phyloP scores from a whole-genome alignment of 495 filamentous ascomycete species.

The Penicillium malachiteum region DNA sequence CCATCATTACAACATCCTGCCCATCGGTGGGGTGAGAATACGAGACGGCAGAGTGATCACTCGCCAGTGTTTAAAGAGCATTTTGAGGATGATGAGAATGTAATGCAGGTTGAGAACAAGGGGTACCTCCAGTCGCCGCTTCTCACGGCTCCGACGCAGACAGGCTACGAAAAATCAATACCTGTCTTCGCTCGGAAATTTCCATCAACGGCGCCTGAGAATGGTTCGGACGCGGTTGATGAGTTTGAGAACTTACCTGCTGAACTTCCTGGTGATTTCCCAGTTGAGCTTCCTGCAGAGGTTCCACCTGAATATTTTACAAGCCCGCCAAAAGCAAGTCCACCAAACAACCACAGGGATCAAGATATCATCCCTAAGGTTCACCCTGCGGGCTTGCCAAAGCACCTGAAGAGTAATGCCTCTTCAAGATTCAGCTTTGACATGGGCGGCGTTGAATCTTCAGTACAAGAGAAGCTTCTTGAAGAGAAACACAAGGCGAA shows the following conservation, averaged over 20 bases:
- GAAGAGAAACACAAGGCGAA: constrained; percentile 83
- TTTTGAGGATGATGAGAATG: constrained; percentile 60
- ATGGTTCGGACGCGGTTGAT: constrained; percentile 15
- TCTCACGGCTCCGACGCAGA: constrained; percentile 36
- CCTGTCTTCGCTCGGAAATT: constrained; percentile 53
- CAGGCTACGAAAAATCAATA: constrained; percentile 37
- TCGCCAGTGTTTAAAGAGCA: constrained; percentile 67
- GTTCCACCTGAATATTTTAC: neutral
- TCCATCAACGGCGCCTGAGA: constrained; percentile 40
- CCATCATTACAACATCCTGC: constrained; percentile 9
- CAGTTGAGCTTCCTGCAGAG: neutral
- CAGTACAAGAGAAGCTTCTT: constrained; percentile 74
- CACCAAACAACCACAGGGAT: constrained; percentile 24
- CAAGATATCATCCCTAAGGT: constrained; percentile 40
- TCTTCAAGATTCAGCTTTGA: constrained; percentile 86
- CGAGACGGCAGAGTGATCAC: constrained; percentile 45
- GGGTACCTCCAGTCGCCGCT: constrained; percentile 47
- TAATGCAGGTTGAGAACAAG: constrained; percentile 50
- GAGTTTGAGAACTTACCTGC: neutral
- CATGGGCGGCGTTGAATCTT: constrained; percentile 72
- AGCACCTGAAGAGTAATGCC: constrained; percentile 80
- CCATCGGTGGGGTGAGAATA: constrained; percentile 28
- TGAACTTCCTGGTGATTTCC: constrained; percentile 10
- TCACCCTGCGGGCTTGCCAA: constrained; percentile 51
- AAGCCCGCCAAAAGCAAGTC: constrained; percentile 1